These are phyloP conservation scores for Neoboletus brunneissimus DNA, from an alignment of 768 basidiomycete species.

Conservation along the genomic window DNA sequence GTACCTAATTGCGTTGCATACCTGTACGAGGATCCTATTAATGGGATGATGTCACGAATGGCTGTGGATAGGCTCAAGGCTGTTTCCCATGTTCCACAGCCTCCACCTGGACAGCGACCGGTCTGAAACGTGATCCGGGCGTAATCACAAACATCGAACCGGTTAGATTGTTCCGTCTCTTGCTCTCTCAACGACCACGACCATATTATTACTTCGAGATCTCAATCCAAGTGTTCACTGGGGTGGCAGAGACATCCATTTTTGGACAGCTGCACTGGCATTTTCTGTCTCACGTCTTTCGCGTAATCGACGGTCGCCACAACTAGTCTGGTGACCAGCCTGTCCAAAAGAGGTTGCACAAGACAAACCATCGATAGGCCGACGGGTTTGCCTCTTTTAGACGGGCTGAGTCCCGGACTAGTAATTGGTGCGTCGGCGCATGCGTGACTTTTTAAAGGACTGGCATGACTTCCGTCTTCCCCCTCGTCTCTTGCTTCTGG, in stretches of 20 bases:
- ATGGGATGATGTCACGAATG: no score
- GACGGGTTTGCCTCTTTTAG: no score
- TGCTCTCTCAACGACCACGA: neutral
- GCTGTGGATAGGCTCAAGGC: neutral
- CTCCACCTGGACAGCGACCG: neutral
- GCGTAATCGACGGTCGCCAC: no score
- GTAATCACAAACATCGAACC: neutral
- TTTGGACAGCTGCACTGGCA: neutral
- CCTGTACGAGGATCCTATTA: no score
- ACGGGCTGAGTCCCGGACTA: no score
- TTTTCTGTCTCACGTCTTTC: conserved; percentile 7
- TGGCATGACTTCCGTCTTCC: conserved; percentile 41
- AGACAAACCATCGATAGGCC: no score
- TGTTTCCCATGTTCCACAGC: neutral
- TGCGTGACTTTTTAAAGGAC: neutral
- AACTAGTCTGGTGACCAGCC: no score
- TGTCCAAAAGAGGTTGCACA: no score
- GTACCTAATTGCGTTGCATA: neutral
- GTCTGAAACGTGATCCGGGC: conserved; percentile 5
- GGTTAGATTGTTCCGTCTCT: neutral
- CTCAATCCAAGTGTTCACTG: neutral
- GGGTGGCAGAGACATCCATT: neutral
- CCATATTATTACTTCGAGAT: neutral
- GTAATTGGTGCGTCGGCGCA: neutral
- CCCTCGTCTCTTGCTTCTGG: conserved; percentile 53